Evolutionary conservation across 257 asterid genomes (phyloP).

Genomic region (Forsythia viridissima): DNA sequence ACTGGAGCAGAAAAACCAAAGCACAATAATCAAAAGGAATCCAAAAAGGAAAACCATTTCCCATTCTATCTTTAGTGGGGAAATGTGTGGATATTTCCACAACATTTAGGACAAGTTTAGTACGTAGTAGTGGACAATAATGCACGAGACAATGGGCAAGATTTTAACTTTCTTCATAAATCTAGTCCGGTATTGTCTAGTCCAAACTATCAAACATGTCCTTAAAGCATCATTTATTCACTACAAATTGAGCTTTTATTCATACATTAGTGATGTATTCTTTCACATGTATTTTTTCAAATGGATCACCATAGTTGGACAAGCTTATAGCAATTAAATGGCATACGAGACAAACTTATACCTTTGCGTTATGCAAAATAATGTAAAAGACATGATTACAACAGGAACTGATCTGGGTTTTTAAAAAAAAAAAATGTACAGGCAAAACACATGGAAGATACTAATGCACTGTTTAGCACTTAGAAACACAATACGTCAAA

Average conservation of each 20-base stretch:
- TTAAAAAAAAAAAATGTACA: no score
- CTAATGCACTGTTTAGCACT: neutral
- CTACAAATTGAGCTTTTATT: neutral
- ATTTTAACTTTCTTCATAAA: neutral
- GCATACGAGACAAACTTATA: neutral
- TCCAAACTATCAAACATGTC: neutral
- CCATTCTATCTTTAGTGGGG: neutral
- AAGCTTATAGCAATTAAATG: neutral
- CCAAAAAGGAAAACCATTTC: neutral
- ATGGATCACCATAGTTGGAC: neutral
- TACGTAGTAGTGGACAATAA: neutral
- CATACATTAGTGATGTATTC: no score
- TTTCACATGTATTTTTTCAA: no score
- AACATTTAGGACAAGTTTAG: neutral
- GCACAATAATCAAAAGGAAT: no score
- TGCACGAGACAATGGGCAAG: neutral
- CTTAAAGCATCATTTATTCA: neutral
- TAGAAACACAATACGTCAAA: neutral
- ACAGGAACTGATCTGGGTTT: neutral
- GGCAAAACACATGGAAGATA: neutral
- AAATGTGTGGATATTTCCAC: neutral
- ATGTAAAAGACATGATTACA: neutral
- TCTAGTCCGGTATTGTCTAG: neutral
- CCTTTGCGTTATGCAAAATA: neutral
- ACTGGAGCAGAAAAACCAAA: no score